Base-by-base conservation (phyloP, 2,329 filamentous ascomycete genomes). In the Exophiala dermatitidis region DNA sequence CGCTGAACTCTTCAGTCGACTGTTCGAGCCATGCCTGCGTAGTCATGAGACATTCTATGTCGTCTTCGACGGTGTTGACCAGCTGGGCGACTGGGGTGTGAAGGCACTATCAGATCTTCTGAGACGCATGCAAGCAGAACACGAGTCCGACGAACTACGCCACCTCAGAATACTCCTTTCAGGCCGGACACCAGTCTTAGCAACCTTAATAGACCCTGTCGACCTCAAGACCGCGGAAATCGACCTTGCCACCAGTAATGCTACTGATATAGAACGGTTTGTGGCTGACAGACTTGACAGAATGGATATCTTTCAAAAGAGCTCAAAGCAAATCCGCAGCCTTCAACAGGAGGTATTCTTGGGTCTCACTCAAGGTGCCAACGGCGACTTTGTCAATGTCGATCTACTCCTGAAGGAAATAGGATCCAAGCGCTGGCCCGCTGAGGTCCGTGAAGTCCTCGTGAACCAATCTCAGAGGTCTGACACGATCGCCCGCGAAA, bases 311-410 rank as follows among this genome's bases (percentile, higher is more conserved):
- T 32, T 45, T 5, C 28, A 32, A 12, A 29, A 29, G 6, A n/a
- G 4, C 4, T 45, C 42, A 1, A 2, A 10, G 42, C 42, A 45
- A 29, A 29, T 45, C 30, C 42, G 32, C 10, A 45, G 12, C 10
- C 42, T 45, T 10, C 42, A 29, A 31, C 4, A 45, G n/a, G 42
- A 45, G n/a, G 30, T 45, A 4, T 45, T 32, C 28, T 10, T 10
- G 5, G 32, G 30, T 32, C 30, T 45, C 28, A 31, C 28, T 45
- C 28, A 45, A 19, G 42, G 42, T 3, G 42, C 42, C 8, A 5
- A 45, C 5, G 42, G 42, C 28, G 42, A 45, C n/a, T 45, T 45
- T 32, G 32, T 45, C 30, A 45, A 45, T 10, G 42, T 45, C 9
- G 42, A 45, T 10, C 42, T 45, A 3, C 42, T 45, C 3, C 12